Base-by-base conservation (phyloP, 805 yeast species). In the Yamadazyma nakazawae region DNA sequence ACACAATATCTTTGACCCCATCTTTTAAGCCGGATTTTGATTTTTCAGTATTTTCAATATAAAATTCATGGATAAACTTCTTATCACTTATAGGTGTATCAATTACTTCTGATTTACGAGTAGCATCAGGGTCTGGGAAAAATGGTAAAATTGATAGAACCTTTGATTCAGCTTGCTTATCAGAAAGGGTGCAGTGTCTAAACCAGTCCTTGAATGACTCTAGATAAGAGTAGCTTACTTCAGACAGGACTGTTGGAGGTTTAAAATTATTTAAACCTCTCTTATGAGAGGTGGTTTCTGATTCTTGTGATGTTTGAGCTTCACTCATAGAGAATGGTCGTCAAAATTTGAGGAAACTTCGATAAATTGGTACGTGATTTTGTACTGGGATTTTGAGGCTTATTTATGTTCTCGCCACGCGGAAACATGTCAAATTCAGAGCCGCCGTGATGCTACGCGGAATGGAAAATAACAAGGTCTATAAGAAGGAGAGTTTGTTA, bases 61-160 rank as follows among this genome's bases (percentile, higher is more conserved):
- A 76, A 49, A 90, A 81, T 65, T 92, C 98, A 66, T 91, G 92
- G 48, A 91, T 83, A 55, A 67, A 79, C 25, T 80, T 68, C 7
- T 78, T 78, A 14, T 69, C 57, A 37, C 80, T 82, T 10, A 86
- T 70, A 17, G 76, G 72, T 2, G 88, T 82, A 52, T 82, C 73
- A 26, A 81, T 59, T 13, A 82, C 61, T 45, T 71, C 55, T 13
- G 80, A 76, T 1, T 54, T 49, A 25, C 85, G 67, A 5, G 65
- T 71, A 3, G 74, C 74, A 46, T 81, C 81, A 0, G 78, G 62
- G 10, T 69, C 67, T 0, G 86, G 86, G 52, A 66, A 81, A 58
- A 80, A 83, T 1, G 89, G 84, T 16, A 85, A 66, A 2, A 68
- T 60, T 13, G 82, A 74, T 17, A 88, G 67, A 8, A 89, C 72